Base-by-base conservation (phyloP, 495 filamentous ascomycete genomes). In the Sordaria brevicollis region DNA sequence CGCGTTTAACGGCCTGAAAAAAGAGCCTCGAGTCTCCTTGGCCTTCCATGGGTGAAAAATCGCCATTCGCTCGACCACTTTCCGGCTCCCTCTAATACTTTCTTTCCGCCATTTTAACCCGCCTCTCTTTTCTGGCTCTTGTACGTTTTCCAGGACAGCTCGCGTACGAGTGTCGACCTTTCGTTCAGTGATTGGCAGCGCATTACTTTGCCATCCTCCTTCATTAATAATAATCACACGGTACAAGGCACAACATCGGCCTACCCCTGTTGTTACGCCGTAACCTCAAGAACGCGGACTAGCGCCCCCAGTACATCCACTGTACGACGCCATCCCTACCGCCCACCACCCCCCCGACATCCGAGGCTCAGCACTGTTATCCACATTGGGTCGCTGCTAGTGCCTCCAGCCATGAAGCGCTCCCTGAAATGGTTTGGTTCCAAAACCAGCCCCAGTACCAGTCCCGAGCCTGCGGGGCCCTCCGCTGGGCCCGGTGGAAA, bases 361-460 rank as follows among this genome's bases (percentile, higher is more conserved):
- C 73, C 73, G 67, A 65, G 72, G 74, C 71, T 69, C 67, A 70
- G 71, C 71, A 70, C 67, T 39, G 70, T 34, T 76, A 75, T 72
- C 76, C 76, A 78, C 76, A 69, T 70, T 74, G 68, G 70, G 66
- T 41, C 71, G 54, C 65, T 49, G 68, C 39, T 70, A 62, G 49
- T 62, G 49, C 25, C 70, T 36, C 33, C 69, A 71, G 73, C 73
- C 72, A 79, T 79, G 78, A 75, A 65, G 69, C 73, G 65, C 67
- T 67, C 75, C 74, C 69, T 73, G 70, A 72, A 72, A 54, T 78
- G 75, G 75, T 75, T 78, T 69, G 74, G 67, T 72, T 71, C 77
- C 31, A 75, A 67, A 70, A 68, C 76, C 38, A 73, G 71, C 65
- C 69, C 77, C 31, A 75, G 68, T 69, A 69, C 75, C 38, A 73